These are phyloP conservation scores for Umbelopsis vinacea DNA, from an alignment of 192 early-diverging fungal genomes.

Conservation along the genomic window DNA sequence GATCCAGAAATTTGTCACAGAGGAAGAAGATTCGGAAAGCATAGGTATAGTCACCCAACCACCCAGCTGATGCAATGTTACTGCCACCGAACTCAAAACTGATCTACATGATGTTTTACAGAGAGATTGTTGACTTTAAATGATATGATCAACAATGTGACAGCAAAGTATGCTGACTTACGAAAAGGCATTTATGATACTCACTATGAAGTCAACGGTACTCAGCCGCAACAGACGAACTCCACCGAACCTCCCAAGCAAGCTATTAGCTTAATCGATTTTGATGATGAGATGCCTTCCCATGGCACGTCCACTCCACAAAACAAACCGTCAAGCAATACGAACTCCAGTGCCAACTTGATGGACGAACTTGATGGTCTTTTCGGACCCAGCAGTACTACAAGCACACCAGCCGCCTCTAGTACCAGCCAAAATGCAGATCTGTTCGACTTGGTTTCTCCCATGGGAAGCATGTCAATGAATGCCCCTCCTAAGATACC, in stretches of 20 bases:
- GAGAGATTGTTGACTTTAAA: slow-evolving; percentile 73
- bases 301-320: slow-evolving; percentile 14
- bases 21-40: slow-evolving; percentile 75
- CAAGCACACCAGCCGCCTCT: background rate
- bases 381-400: slow-evolving; percentile 22
- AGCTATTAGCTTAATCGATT: slow-evolving; percentile 51
- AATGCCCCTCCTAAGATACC: background rate
- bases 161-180: slow-evolving; percentile 70
- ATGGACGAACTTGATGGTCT: slow-evolving; percentile 31
- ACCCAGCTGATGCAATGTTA: background rate
- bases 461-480: slow-evolving; percentile 10
- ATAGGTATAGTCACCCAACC: slow-evolving; percentile 61
- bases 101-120: slow-evolving; percentile 16
- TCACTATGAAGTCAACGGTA: slow-evolving; percentile 36
- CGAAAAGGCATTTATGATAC: slow-evolving; percentile 52
- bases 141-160: slow-evolving; percentile 79
- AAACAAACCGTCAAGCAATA: background rate
- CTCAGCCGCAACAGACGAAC: slow-evolving; percentile 20
- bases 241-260: slow-evolving; percentile 30
- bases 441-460: slow-evolving; percentile 28
- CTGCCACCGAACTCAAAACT: background rate
- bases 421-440: slow-evolving; percentile 15
- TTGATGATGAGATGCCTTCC: slow-evolving; percentile 40
- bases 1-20: slow-evolving; percentile 73
- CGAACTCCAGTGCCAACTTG: slow-evolving; percentile 28